Evolutionary conservation across 2,329 filamentous ascomycete genomes (phyloP), one percentile per base, ranked within the genome.

Genomic region (Exophiala phaeomuriformis): DNA sequence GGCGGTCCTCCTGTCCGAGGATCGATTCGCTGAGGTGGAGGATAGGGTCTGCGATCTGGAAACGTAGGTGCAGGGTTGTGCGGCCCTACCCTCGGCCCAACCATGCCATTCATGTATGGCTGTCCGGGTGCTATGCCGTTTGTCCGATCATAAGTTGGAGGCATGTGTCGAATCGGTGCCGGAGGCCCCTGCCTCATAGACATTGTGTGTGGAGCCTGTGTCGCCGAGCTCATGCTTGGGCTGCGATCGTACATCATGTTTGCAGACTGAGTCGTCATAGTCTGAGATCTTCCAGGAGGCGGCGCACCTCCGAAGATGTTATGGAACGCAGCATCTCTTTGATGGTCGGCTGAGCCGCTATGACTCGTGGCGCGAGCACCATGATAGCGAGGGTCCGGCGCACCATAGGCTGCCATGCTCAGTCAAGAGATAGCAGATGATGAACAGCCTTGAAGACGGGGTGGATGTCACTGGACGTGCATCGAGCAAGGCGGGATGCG

Each of bases 311-410:
- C 93, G 69, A 97, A 98, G 68, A 97, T 97, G 73, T 91, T 91
- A 62, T 87, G 89, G 71, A 94, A 98, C 61, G 91, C 93, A 63
- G 89, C 88, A 81, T 98, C 90, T 73, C 93, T 86, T 72, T 93
- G 88, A 66, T 71, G 71, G 56, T 76, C 73, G 39, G 77, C 73
- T 49, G 77, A 69, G 66, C 76, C 74, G 57, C 75, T 77, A 67
- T 80, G 77, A 58, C 71, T 71, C 55, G 68, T 68, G 57, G 75
- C 69, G 68, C 79, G 73, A 70, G 60, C 44, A 44, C 58, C 58
- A 55, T 81, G 77, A 65, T 78, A 76, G 68, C 81, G 76, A 64
- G 80, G 79, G 68, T 81, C 78, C 66, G 83, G 81, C 62, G 77
- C 70, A 67, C 78, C 73, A 71, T 84, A 80, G 68, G 85, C 81